These are phyloP conservation scores for Sarcomyxa edulis DNA, from an alignment of 768 basidiomycete species.

Conservation along the genomic window DNA sequence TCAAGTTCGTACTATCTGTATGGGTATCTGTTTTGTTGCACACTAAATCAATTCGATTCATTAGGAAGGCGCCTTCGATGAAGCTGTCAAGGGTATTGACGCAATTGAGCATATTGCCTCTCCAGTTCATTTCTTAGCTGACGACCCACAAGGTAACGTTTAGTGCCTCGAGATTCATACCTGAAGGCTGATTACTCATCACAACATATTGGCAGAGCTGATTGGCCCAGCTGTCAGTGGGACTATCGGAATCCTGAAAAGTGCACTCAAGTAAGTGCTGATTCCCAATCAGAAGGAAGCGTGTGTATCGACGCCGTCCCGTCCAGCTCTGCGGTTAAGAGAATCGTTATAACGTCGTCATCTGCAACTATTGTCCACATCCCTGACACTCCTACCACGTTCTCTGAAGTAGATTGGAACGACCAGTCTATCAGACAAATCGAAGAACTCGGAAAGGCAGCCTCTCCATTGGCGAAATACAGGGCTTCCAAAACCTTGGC, in stretches of 20 bases:
- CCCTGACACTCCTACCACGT: conserved; percentile 17
- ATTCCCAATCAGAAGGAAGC: conserved; percentile 11
- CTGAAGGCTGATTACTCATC: not conserved
- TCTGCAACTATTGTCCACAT: conserved; percentile 37
- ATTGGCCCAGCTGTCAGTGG: conserved; percentile 33
- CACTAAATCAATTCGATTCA: not conserved
- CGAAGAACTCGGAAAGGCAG: conserved; percentile 42
- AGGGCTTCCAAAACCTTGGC: conserved; percentile 56
- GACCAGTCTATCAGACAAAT: conserved; percentile 39
- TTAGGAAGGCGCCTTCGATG: conserved; percentile 59
- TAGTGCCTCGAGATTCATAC: not conserved
- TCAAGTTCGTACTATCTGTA: conserved; percentile 9
- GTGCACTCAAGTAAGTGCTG: conserved; percentile 34
- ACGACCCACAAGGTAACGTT: conserved; percentile 31
- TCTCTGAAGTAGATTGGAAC: conserved; percentile 58
- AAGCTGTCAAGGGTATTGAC: conserved; percentile 63
- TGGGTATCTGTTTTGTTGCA: not conserved
- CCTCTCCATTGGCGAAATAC: conserved; percentile 38
- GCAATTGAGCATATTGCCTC: conserved; percentile 61
- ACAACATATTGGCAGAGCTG: not conserved
- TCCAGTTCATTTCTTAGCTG: conserved; percentile 41
- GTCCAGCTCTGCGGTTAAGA: conserved; percentile 33
- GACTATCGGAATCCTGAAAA: conserved; percentile 32
- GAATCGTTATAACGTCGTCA: conserved; percentile 60
- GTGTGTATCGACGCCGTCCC: conserved; percentile 3